Evolutionary conservation across 768 basidiomycete genomes (phyloP), one percentile per base, ranked within the genome.

Genomic region (Phlegmacium glaucopus): DNA sequence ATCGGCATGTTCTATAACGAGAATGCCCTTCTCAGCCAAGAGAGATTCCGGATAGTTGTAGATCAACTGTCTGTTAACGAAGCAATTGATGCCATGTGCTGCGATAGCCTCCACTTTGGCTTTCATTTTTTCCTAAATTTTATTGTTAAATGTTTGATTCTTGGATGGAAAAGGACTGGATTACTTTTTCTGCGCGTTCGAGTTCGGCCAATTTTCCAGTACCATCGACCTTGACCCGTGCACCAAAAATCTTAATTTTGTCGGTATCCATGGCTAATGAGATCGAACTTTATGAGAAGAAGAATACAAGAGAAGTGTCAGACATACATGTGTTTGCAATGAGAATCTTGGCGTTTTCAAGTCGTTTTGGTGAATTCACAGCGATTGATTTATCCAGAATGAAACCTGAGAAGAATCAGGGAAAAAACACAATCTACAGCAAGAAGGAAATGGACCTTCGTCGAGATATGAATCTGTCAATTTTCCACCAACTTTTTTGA

Each of bases 401-500:
- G 74, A 98, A 99, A 18, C 94, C 92, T 94, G 53, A 3, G 17
- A 4, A 16, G 29, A 7, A 26, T 41, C 39, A 41, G 34, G 30
- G 39, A 39, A 28, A 39, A 28, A 43, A 44, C n/a, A 45, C 13
- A 10, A n/a, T 12, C 9, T 16, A 9, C 30, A 44, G 13, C 15
- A 18, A 13, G 39, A 3, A 28, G 12, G 9, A 34, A 15, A 54
- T 71, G 12, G 53, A 85, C 92, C 95, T 73, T 98, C 96, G 61
- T 96, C 94, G 28, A 99, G 82, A 73, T 98, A 99, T 6, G 93
- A 95, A 60, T 98, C 95, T 0, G 93, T 95, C 58, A 99, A 77
- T 73, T 97, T 99, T 42, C 95, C 95, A 48, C 95, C 95, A n/a
- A 90, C 91, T 70, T 97, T 97, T 79, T 99, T 99, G 75, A 98